phyloP scores from a whole-genome alignment of 2,329 filamentous ascomycete genomes.

The Arachnomyces sp. region DNA sequence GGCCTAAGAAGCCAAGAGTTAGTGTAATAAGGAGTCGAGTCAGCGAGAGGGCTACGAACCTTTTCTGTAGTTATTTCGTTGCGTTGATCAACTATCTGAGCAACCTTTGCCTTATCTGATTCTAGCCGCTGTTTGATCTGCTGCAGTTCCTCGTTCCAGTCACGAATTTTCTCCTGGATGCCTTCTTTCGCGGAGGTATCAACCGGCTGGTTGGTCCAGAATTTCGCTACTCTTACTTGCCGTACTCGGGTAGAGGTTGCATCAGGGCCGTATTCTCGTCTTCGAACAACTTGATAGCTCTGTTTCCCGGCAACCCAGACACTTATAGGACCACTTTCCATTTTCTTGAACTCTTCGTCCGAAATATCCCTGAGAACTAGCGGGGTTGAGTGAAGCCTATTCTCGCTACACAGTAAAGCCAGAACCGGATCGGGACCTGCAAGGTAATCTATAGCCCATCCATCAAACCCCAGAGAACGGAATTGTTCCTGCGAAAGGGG shows the following conservation, averaged over 20 bases:
- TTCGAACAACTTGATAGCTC: constrained; percentile 58
- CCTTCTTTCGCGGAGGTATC: constrained; percentile 53
- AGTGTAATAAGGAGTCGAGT: neutral
- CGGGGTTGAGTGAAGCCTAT: constrained; percentile 60
- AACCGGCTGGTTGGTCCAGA: constrained; percentile 72
- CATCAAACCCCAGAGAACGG: constrained; percentile 59
- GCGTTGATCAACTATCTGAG: constrained; percentile 16
- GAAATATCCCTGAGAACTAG: constrained; percentile 57
- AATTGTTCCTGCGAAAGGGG: constrained; percentile 53
- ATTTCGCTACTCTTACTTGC: constrained; percentile 52
- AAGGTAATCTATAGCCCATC: constrained; percentile 71
- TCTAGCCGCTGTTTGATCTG: constrained; percentile 22
- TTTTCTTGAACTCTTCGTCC: constrained; percentile 59
- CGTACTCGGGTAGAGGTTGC: constrained; percentile 64
- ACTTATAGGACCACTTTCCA: constrained; percentile 53
- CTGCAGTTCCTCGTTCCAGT: constrained; percentile 37
- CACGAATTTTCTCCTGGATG: constrained; percentile 45
- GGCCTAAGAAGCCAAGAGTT: constrained; percentile 18
- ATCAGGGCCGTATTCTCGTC: constrained; percentile 70
- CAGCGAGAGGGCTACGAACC: constrained; percentile 26
- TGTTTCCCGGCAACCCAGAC: constrained; percentile 64
- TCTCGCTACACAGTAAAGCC: constrained; percentile 76
- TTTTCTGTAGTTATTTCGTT: constrained; percentile 30
- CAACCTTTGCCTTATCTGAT: constrained; percentile 22
- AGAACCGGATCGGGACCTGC: constrained; percentile 75